Conservation (phyloP, 225 moss, liverwort and hornwort genomes). For the Takakia lepidozioides region DNA sequence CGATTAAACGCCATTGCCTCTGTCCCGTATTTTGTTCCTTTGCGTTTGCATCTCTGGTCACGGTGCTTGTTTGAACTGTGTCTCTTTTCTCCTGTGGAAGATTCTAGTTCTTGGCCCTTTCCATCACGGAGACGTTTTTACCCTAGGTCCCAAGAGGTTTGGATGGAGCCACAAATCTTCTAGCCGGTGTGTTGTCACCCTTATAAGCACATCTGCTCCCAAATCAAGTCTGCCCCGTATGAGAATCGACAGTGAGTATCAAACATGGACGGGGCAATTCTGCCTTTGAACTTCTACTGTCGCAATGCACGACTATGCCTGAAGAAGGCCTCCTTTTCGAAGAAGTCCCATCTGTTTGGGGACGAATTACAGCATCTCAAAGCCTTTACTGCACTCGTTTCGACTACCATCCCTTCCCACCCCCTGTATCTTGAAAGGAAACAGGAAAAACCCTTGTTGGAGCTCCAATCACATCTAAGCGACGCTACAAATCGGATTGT, state of each 20-base stretch:
- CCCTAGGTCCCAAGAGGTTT: no score
- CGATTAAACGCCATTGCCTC: no score
- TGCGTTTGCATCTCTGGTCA: no score
- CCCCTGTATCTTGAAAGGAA: slow-evolving; percentile 41
- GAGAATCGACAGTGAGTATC: slow-evolving; percentile 9
- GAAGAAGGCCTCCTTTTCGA: slow-evolving; percentile 55
- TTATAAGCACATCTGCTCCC: no score
- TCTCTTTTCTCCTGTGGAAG: no score
- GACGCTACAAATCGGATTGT: slow-evolving; percentile 35
- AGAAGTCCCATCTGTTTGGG: slow-evolving; percentile 46
- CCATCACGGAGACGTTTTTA: no score
- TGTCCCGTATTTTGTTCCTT: no score
- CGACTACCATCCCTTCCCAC: slow-evolving; percentile 41
- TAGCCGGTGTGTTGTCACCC: no score
- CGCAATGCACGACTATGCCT: slow-evolving; percentile 83
- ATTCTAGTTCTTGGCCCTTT: no score
- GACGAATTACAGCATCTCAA: slow-evolving; percentile 44
- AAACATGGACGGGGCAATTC: slow-evolving; percentile 91
- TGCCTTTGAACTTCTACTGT: slow-evolving; percentile 91
- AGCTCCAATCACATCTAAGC: slow-evolving; percentile 48
- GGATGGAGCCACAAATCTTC: no score
- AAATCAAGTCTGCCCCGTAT: no score
- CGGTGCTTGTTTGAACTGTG: no score
- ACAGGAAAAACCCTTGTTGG: slow-evolving; percentile 58
- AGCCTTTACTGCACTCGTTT: slow-evolving; percentile 39